These are phyloP conservation scores for Trichophyton equinum DNA, from an alignment of 2,329 filamentous ascomycete genomes.

Conservation along the genomic window DNA sequence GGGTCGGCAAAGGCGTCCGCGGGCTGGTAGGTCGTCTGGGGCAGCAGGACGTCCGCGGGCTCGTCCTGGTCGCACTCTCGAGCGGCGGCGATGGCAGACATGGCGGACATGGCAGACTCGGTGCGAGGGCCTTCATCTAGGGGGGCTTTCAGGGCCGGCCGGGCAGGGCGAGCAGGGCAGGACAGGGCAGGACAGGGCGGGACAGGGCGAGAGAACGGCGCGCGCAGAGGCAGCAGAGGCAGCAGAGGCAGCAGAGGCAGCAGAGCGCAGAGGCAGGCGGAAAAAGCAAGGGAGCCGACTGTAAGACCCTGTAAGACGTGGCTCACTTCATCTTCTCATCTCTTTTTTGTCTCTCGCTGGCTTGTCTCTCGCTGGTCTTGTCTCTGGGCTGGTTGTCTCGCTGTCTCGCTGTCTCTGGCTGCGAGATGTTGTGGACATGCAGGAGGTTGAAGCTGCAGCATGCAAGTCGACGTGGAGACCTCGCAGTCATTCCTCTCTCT, in stretches of 20 bases:
- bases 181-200: conserved; percentile 1
- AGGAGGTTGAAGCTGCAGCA: neutral
- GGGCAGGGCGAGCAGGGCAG: neutral
- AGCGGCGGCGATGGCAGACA: neutral
- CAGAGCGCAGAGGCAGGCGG: conserved; percentile 2
- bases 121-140: neutral
- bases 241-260: neutral
- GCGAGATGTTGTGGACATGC: neutral
- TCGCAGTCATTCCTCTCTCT: neutral
- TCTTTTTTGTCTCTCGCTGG: neutral
- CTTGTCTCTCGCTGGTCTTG: neutral
- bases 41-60: neutral
- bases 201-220: conserved; percentile 4
- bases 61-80: neutral
- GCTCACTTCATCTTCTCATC: neutral
- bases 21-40: conserved; percentile 1
- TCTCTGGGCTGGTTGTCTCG: neutral
- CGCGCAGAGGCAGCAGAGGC: neutral
- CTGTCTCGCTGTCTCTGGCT: neutral
- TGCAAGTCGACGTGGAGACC: neutral
- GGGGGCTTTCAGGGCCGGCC: neutral
- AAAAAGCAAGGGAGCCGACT: conserved; percentile 2
- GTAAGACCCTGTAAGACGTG: conserved; percentile 1
- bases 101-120: neutral
- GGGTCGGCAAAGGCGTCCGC: conserved; percentile 30